Base-by-base conservation (phyloP, 257 asterid species). In the Linaria vulgaris region DNA sequence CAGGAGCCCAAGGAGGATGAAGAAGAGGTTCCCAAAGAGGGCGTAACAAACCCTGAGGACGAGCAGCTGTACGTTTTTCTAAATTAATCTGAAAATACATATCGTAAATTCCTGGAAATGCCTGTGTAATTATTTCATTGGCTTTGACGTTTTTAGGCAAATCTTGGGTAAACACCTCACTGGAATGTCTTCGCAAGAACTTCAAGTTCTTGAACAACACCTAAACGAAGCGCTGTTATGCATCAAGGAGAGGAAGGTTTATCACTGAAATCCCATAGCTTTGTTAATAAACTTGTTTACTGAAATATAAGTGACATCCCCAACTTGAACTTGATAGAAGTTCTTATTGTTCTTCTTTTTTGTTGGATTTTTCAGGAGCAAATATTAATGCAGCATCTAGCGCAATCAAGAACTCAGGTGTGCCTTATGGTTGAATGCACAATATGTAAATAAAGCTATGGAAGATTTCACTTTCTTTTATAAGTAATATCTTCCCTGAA, bases 161-260 rank as follows among this genome's bases (percentile, higher is more conserved):
- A 62, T 87, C 70, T 52, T 83, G 74, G 96, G 90, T 63, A 85
- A 83, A 79, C 87, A 87, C 56, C 71, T 85, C 23, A 63, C 46
- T 24, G 87, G 84, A 31, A 24, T 83, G 80, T 71, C 76, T 69
- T 63, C 83, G 52, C 78, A 59, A 59, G 96, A 86, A 44, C 63
- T 88, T 74, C 69, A 66, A 46, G 79, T 67, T 22, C 77, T 88
- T 27, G 95, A 82, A 62, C 81, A 76, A 30, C 81, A 88, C 69
- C 74, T 88, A 53, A 82, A 65, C 55, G 87, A 80, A 67, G 92
- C 85, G 59, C 65, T 88, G 49, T 19, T 70, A 21, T 47, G 84
- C 71, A 70, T 86, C 39, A 88, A 82, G 79, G 85, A 83, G 53
- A 82, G 82, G 69, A 86, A 88, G 95, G 96, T 82, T 46, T 4